Evolutionary conservation across 805 yeast genomes (phyloP), one percentile per base, ranked within the genome.

Genomic region (Wickerhamiella azymoides): DNA sequence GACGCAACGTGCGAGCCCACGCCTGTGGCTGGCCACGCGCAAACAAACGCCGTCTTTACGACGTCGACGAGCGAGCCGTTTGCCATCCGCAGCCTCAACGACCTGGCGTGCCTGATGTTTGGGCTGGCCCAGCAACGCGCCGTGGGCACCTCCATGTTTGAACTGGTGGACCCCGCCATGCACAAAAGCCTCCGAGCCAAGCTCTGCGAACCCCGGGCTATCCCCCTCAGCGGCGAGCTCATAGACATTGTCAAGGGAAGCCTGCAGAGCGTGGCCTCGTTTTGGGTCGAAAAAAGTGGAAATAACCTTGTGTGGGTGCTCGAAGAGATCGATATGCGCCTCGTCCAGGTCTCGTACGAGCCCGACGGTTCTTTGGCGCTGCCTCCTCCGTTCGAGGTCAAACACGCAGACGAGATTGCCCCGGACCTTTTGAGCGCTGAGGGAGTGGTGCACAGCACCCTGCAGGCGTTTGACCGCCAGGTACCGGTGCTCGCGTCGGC

Each of bases 11-110:
- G 52, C 51, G 48, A 73, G 77, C 10, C 77, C 73, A 84, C 65
- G 59, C 80, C 32, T 64, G 77, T 49, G 71, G 84, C 53, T 28
- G 55, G 58, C 17, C 48, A 72, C 86, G 0, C 78, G 82, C 2
- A 85, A 82, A 54, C 79, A 1, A 92, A 84, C 57, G 92, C 95
- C 0, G 79, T 86, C 10, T 79, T 88, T 59, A 84, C 95, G 0
- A 83, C 93, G 41, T 77, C 76, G 2, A 65, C 73, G 19, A 75
- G 72, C 11, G 71, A 73, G 40, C 96, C 96, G 0, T 88, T 92
- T 88, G 64, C 68, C 24, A 72, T 88, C 42, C 76, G 75, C 55
- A 88, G 93, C 6, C 85, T 93, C 13, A 88, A 89, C 59, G 96
- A 88, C 62, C 67, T 86, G 52, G 94, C 95, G 0, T 83, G 94